phyloP scores from a whole-genome alignment of 495 filamentous ascomycete genomes.

The Tuber magnatum region DNA sequence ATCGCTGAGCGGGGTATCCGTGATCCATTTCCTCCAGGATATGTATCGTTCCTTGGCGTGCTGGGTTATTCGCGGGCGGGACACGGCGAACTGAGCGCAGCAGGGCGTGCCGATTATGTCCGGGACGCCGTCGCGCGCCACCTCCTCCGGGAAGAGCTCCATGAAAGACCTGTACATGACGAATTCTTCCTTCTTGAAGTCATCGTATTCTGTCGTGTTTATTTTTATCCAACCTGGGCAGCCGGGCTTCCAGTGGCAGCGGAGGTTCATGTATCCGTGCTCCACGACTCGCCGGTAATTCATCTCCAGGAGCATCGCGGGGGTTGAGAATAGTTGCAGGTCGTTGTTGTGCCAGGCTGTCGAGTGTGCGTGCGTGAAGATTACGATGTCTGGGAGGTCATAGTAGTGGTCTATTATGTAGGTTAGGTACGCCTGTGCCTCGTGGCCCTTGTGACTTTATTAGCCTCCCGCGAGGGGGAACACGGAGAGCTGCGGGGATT shows the following conservation, averaged over 20 bases:
- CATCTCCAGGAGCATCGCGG: slow-evolving; percentile 36
- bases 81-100: slow-evolving; percentile 66
- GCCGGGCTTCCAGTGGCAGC: slow-evolving; percentile 56
- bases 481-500: too few species aligned
- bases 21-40: slow-evolving; percentile 54
- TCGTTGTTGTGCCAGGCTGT: slow-evolving; percentile 52
- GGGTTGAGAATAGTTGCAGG: slow-evolving; percentile 35
- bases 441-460: slow-evolving; percentile 45
- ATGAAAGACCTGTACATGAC: slow-evolving; percentile 47
- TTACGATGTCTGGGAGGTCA: slow-evolving; percentile 44
- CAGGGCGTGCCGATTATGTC: slow-evolving; percentile 52
- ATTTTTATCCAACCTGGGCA: slow-evolving; percentile 59
- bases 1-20: slow-evolving; percentile 54
- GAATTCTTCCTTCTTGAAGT: slow-evolving; percentile 27
- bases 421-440: slow-evolving; percentile 58
- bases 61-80: slow-evolving; percentile 47
- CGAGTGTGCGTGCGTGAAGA: slow-evolving; percentile 47
- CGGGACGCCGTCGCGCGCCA: slow-evolving; percentile 43
- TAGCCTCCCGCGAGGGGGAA: neutral
- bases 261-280: slow-evolving; percentile 60
- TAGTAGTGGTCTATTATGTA: slow-evolving; percentile 50
- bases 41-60: slow-evolving; percentile 52
- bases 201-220: slow-evolving; percentile 34
- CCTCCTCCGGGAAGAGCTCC: slow-evolving; percentile 52
- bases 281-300: slow-evolving; percentile 34